phyloP scores from a whole-genome alignment of 768 basidiomycete genomes.

The Grammothele lineata region DNA sequence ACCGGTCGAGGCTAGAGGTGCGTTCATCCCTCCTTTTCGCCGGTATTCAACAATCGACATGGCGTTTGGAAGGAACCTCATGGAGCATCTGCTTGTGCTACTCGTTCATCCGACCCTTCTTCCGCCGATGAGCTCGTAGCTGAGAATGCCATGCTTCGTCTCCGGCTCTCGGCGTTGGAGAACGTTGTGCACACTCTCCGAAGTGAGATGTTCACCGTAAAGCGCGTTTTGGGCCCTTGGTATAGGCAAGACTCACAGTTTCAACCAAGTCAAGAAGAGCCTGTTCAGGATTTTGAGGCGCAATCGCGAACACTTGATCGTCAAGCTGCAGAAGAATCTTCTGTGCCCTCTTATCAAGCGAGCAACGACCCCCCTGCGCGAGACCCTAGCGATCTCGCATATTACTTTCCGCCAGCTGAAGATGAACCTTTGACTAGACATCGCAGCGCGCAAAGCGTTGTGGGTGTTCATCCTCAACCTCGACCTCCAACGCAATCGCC shows the following conservation, averaged over 20 bases:
- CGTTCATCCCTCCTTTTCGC: no score
- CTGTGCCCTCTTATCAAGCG: no score
- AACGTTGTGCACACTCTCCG: slow-evolving; percentile 44
- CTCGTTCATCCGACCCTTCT: neutral
- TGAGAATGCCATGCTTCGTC: slow-evolving; percentile 63
- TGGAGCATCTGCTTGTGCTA: neutral
- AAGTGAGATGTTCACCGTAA: slow-evolving; percentile 53
- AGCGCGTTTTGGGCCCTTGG: slow-evolving; percentile 65
- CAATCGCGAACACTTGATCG: neutral
- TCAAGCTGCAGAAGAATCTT: neutral
- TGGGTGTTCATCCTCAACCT: neutral
- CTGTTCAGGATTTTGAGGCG: neutral
- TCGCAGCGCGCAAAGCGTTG: slow-evolving; percentile 12
- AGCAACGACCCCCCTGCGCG: neutral
- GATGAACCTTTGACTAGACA: slow-evolving; percentile 11
- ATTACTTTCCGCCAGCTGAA: slow-evolving; percentile 33
- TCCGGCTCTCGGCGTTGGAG: slow-evolving; percentile 57
- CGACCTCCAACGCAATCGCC: neutral
- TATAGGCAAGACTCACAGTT: slow-evolving; percentile 34
- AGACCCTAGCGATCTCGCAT: slow-evolving; percentile 23
- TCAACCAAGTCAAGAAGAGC: slow-evolving; percentile 7
- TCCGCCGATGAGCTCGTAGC: slow-evolving; percentile 35
- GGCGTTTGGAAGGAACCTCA: no score
- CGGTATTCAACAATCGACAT: no score
- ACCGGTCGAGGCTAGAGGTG: no score